These are phyloP conservation scores for Spathaspora gorwiae DNA, from an alignment of 805 yeast genomes.

Conservation along the genomic window DNA sequence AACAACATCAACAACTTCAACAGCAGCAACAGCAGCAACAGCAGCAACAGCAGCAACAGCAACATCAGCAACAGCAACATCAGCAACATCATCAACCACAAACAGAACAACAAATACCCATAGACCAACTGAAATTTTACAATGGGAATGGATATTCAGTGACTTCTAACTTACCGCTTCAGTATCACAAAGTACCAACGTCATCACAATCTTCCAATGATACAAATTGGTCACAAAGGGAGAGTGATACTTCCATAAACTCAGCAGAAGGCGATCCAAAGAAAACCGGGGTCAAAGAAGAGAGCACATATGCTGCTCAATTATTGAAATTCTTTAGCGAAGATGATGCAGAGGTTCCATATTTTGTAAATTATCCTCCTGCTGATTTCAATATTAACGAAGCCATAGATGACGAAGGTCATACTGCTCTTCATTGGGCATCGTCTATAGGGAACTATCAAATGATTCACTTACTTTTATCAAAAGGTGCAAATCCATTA, in stretches of 20 bases:
- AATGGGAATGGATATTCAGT: constrained; percentile 12
- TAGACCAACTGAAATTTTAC: constrained; percentile 10
- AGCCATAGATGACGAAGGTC: constrained; percentile 90
- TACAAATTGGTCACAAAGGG: constrained; percentile 41
- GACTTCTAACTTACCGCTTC: constrained; percentile 4
- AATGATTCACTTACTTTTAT: constrained; percentile 69
- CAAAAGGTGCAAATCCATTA: constrained; percentile 66
- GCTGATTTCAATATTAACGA: constrained; percentile 64
- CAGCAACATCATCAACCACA: not conserved
- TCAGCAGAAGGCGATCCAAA: constrained; percentile 17
- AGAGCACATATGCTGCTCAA: constrained; percentile 35
- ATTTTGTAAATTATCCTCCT: constrained; percentile 59
- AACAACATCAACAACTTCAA: constrained; percentile 1
- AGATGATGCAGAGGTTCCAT: constrained; percentile 50
- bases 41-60: constrained; percentile 2
- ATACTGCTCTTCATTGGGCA: constrained; percentile 96
- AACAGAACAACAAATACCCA: constrained; percentile 1
- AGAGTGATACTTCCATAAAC: constrained; percentile 38
- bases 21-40: not conserved
- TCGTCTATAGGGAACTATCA: constrained; percentile 87
- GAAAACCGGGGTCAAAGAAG: constrained; percentile 45
- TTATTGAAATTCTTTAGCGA: constrained; percentile 40
- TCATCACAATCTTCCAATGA: constrained; percentile 39
- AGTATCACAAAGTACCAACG: constrained; percentile 7
- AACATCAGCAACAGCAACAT: constrained; percentile 4